These are phyloP conservation scores for Stentor roeselii DNA, from an alignment of 73 alveolate genomes.

Conservation along the genomic window DNA sequence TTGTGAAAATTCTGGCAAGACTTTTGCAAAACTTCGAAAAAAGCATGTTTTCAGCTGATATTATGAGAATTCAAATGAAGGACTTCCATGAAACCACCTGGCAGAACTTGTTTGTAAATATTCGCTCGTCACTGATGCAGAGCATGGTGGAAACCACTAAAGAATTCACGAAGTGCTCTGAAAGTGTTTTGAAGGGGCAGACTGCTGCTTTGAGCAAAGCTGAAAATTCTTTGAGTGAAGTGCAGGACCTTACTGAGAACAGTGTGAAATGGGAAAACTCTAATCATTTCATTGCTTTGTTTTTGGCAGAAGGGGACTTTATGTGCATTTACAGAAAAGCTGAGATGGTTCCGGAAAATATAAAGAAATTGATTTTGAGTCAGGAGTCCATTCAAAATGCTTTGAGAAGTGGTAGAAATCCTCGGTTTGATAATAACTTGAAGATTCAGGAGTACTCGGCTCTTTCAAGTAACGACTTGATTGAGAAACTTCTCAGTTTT, in stretches of 20 bases:
- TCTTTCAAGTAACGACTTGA: not conserved
- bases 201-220: not conserved
- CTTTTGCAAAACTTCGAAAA: not conserved
- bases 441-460: not conserved
- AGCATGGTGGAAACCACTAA: slow-evolving; percentile 9
- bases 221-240: not conserved
- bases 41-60: not conserved
- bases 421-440: not conserved
- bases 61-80: not conserved
- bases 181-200: not conserved
- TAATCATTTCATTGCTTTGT: slow-evolving; percentile 6
- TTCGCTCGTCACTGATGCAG: not conserved
- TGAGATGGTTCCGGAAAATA: not conserved
- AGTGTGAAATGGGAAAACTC: slow-evolving; percentile 22
- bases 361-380: not conserved
- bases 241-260: not conserved
- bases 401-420: not conserved
- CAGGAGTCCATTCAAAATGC: not conserved
- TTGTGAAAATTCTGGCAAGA: not conserved
- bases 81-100: no score
- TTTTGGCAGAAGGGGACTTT: slow-evolving; percentile 17
- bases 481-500: not conserved
- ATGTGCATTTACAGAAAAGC: not conserved
- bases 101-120: not conserved
- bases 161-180: slow-evolving; percentile 26